Evolutionary conservation across 2,329 filamentous ascomycete species (phyloP).

Genomic region (Pseudocercospora eumusae): DNA sequence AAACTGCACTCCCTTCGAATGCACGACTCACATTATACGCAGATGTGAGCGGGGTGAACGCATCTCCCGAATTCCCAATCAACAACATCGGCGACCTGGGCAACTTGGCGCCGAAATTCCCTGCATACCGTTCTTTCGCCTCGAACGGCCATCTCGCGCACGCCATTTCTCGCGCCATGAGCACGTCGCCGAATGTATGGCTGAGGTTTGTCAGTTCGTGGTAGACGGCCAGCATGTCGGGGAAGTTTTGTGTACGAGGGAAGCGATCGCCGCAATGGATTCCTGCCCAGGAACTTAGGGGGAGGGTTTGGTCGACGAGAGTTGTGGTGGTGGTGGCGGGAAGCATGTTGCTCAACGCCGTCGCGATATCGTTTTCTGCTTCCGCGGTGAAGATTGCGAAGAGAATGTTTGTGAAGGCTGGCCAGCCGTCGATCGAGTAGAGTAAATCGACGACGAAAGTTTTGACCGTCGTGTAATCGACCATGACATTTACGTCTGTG

Average conservation of each 20-base stretch:
- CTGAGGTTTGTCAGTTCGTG: not conserved
- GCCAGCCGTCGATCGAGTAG: not conserved
- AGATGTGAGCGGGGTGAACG: constrained; percentile 36
- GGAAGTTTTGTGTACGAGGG: not conserved
- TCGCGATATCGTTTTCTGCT: not conserved
- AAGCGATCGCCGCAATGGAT: constrained; percentile 10
- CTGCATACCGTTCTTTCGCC: constrained; percentile 43
- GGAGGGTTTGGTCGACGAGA: not conserved
- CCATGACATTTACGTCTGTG: not conserved
- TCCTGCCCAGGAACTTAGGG: not conserved
- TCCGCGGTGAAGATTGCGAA: not conserved
- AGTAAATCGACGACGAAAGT: not conserved
- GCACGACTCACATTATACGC: constrained; percentile 39
- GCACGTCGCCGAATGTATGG: constrained; percentile 1
- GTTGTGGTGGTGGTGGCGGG: not conserved
- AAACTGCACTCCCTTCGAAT: constrained; percentile 32
- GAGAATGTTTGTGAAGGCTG: not conserved
- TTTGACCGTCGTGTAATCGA: constrained; percentile 7
- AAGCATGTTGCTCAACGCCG: not conserved
- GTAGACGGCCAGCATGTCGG: not conserved
- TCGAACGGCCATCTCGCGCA: constrained; percentile 47
- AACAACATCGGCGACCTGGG: constrained; percentile 42
- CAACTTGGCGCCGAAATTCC: constrained; percentile 40
- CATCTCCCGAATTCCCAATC: constrained; percentile 39
- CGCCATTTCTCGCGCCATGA: not conserved